Percentiles rank a stretch among this genome's conserved stretches.
phyloP scores from a whole-genome alignment of 495 filamentous ascomycete species.

The Talaromyces wortmannii region DNA sequence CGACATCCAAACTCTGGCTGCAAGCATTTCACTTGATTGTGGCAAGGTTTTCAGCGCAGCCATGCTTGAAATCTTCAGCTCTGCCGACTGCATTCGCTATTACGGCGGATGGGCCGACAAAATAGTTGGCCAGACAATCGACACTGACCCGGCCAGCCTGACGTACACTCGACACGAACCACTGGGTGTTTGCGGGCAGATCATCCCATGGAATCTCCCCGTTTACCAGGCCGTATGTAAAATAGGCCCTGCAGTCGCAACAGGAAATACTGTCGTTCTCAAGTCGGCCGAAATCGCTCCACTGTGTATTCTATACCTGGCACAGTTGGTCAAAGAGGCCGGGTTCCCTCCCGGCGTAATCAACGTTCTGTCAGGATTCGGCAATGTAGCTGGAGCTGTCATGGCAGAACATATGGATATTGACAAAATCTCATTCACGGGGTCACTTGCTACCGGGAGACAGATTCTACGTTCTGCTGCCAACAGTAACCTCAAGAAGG shows the following conservation, averaged over 20 bases:
- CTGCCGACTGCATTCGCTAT: constrained; percentile 65
- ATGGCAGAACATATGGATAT: constrained; percentile 93
- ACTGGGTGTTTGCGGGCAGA: constrained; percentile 70
- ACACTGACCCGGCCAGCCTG: constrained; percentile 67
- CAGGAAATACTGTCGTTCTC: constrained; percentile 82
- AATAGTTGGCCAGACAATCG: constrained; percentile 86
- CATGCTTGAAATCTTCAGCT: constrained; percentile 64
- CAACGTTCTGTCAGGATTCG: constrained; percentile 92
- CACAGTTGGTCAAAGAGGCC: constrained; percentile 80
- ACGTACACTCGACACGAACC: constrained; percentile 77
- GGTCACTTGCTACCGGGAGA: constrained; percentile 84
- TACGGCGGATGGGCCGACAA: constrained; percentile 99
- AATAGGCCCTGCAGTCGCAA: constrained; percentile 76
- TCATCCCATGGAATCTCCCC: constrained; percentile 89
- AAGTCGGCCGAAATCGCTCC: constrained; percentile 98
- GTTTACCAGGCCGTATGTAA: constrained; percentile 86
- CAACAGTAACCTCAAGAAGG: constrained; percentile 95
- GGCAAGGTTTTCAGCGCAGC: constrained; percentile 85
- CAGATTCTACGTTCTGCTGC: constrained; percentile 94
- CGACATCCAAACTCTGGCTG: constrained; percentile 69
- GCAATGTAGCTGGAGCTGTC: constrained; percentile 82
- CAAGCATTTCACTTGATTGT: constrained; percentile 90
- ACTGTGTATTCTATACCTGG: constrained; percentile 74
- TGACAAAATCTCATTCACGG: constrained; percentile 98
- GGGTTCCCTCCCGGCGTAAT: constrained; percentile 95